phyloP scores from a whole-genome alignment of 495 filamentous ascomycete species.

The Neurospora pannonica region DNA sequence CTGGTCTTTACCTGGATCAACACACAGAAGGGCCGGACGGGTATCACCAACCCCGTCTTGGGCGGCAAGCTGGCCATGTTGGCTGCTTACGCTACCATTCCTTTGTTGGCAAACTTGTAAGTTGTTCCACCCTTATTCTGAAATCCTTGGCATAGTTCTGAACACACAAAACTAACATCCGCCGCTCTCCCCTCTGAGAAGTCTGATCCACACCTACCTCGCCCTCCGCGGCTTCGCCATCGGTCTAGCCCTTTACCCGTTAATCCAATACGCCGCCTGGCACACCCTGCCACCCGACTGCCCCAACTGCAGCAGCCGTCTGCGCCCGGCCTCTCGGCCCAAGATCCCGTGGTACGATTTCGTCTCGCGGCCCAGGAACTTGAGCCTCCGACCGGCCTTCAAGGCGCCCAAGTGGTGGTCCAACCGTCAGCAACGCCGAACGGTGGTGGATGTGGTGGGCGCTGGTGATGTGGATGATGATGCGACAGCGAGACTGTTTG shows the following conservation, averaged over 20 bases:
- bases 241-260: constrained; percentile 27
- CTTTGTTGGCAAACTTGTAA: constrained; percentile 32
- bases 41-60: constrained; percentile 1
- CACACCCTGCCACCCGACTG: constrained; percentile 29
- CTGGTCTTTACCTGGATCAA: constrained; percentile 31
- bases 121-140: not conserved
- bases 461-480: constrained; percentile 21
- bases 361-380: constrained; percentile 12
- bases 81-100: constrained; percentile 31
- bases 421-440: constrained; percentile 11
- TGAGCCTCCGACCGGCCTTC: constrained; percentile 1
- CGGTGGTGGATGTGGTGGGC: constrained; percentile 9
- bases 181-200: constrained; percentile 2
- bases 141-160: not conserved
- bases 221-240: constrained; percentile 27
- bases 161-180: not conserved
- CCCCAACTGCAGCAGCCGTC: constrained; percentile 27
- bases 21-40: constrained; percentile 2
- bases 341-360: constrained; percentile 29
- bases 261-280: constrained; percentile 28
- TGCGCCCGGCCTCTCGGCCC: constrained; percentile 24
- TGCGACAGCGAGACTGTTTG: constrained; percentile 17
- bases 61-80: constrained; percentile 27
- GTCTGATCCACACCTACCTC: constrained; percentile 30
- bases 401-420: not conserved